Base-by-base conservation (phyloP, 169 alveolate genomes). In the Plasmodium falciparum region DNA sequence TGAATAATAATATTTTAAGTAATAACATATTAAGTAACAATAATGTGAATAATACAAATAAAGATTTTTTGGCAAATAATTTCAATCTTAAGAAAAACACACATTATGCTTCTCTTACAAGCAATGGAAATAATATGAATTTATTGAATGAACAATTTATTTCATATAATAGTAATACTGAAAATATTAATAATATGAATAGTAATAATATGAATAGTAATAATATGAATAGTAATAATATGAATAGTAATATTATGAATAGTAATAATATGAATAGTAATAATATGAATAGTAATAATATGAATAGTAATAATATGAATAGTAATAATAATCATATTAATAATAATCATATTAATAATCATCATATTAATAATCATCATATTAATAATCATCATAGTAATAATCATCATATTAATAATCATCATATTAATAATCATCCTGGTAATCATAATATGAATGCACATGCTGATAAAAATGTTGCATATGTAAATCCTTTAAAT, bases 81-180 rank as follows among this genome's bases (percentile, higher is more conserved):
- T 56, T 69, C 11, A 62, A 33, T n/a, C 7, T 83, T 13, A 83
- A 83, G 52, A 83, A 69, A 17, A 78, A 67, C 24, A 83, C 91
- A 1, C 83, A 83, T 50, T 69, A 83, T 61, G 80, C 91, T 11
- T 67, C 83, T 8, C 70, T 69, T 26, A 69, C 91, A 6, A 83
- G 70, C 59, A 63, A 43, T 49, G 22, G 67, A 2, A 69, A 58
- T 63, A 66, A 69, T 24, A 33, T 80, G 20, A 69, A 69, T n/a
- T 67, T 62, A 0, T 47, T 62, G 15, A 83, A 45, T 58, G 73
- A 83, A 3, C 66, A 56, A 56, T 1, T 54, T n/a, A 69, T 69
- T 56, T 12, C 74, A 22, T 83, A 26, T 13, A 83, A 56, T 17
- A 50, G 22, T 65, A 49, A 58, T 33, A 66, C 2, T 5, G 54